A percentile compares a stretch with the other conserved stretches of the same genome.
These are phyloP conservation scores for Narthecium ossifragum DNA, from an alignment of 106 monocot species.

Conservation along the genomic window DNA sequence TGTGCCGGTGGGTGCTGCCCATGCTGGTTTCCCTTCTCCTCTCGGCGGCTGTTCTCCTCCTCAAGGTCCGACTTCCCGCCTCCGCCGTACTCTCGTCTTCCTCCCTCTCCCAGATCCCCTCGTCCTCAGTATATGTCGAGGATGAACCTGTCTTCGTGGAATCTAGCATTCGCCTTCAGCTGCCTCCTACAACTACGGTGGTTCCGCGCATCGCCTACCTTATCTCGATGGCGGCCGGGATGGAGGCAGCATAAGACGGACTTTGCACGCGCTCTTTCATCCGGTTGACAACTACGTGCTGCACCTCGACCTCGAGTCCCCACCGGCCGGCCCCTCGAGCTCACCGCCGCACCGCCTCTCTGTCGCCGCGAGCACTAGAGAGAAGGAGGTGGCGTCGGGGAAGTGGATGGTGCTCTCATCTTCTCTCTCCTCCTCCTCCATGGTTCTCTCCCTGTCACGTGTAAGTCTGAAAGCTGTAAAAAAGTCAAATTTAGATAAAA, in stretches of 20 bases:
- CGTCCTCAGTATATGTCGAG: neutral
- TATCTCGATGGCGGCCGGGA: slow-evolving; percentile 43
- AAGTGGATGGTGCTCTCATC: too few species aligned
- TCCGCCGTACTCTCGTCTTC: slow-evolving; percentile 11
- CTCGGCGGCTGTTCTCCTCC: slow-evolving; percentile 7
- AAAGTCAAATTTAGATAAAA: too few species aligned
- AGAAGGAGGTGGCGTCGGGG: too few species aligned
- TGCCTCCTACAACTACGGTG: neutral
- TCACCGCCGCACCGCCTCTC: slow-evolving; percentile 22
- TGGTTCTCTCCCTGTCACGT: too few species aligned
- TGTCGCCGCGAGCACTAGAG: too few species aligned
- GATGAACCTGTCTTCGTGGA: slow-evolving; percentile 37
- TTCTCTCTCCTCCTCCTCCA: too few species aligned
- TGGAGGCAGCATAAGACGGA: slow-evolving; percentile 23
- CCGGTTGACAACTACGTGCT: slow-evolving; percentile 31
- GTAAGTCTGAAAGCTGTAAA: too few species aligned
- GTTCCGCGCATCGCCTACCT: slow-evolving; percentile 48
- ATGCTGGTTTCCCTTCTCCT: slow-evolving; percentile 23
- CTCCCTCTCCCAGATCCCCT: slow-evolving; percentile 25
- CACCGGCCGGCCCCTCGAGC: slow-evolving; percentile 23
- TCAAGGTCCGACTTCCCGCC: slow-evolving; percentile 13
- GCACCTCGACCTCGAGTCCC: slow-evolving; percentile 40
- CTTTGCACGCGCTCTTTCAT: slow-evolving; percentile 29
- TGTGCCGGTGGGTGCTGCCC: slow-evolving; percentile 33
- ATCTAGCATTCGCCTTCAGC: slow-evolving; percentile 22